Base-by-base conservation (phyloP, 441 rosid species). In the Manihot esculenta region DNA sequence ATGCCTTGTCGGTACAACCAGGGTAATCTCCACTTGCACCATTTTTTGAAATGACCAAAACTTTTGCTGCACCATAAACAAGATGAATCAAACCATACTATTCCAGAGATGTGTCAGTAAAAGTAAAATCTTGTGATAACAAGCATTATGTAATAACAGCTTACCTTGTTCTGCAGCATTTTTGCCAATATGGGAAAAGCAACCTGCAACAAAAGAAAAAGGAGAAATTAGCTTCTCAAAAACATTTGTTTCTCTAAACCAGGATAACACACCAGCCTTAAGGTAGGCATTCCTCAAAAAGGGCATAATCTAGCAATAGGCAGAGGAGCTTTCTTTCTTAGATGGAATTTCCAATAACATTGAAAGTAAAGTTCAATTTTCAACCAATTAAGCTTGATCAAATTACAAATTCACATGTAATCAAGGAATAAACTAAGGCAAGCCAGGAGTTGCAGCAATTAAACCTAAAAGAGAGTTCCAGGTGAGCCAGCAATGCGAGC, bases 11-110 rank as follows among this genome's bases (percentile, higher is more conserved):
- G 8, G 94, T 90, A 60, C 96, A 86, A 53, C 86, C 83, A 53
- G 94, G 93, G 77, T 77, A 87, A 77, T 92, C 94, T 63, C 96
- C 97, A 68, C 97, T 92, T 45, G 96, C 96, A 59, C 94, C 97
- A 79, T 85, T 71, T 71, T 78, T 79, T 21, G 96, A 83, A 75
- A 90, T 85, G 67, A 92, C 78, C 75, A 67, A 70, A 60, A 82
- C 56, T 18, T 63, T 47, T 23, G 59, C 96, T 89, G 82, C 33
- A 72, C 54, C 66, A 72, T 45, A 68, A 80, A 53, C 30, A 44
- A 59, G 68, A 56, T 54, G 63, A 41, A 27, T 13, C 20, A 42
- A 50, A 76, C 13, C 66, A 5, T 38, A 24, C 44, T 62, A 38
- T 33, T 17, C 24, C 53, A 55, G 45, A 35, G n/a, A 17, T 57